A percentile compares a stretch with the other conserved stretches of the same genome.
phyloP scores from a whole-genome alignment of 2,329 filamentous ascomycete species.

The Monilinia aucupariae region DNA sequence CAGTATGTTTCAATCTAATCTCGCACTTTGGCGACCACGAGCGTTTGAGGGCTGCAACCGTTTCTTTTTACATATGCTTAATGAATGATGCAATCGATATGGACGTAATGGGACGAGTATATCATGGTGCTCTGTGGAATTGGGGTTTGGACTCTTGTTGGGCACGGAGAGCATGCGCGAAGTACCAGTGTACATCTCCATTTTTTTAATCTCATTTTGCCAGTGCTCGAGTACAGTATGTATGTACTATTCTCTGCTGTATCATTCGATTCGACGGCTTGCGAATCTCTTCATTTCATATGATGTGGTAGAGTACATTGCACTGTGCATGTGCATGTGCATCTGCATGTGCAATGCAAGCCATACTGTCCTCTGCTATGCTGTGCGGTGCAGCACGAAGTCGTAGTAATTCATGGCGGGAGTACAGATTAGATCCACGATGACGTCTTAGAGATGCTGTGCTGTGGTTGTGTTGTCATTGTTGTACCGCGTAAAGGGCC shows the following conservation, averaged over 20 bases:
- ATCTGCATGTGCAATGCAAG: too few species aligned
- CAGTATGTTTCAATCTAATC: slow-evolving; percentile 3
- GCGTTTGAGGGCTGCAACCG: not conserved
- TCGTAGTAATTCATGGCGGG: not conserved
- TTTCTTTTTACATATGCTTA: not conserved
- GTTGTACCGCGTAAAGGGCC: not conserved
- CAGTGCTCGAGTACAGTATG: too few species aligned
- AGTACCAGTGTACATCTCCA: not conserved
- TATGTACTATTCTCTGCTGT: not conserved
- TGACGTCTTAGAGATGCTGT: not conserved
- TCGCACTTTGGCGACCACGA: not conserved
- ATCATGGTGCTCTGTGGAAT: not conserved
- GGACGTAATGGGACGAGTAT: not conserved
- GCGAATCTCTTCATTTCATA: not conserved
- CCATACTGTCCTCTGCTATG: not conserved
- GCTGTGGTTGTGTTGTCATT: not conserved
- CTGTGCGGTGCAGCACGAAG: not conserved
- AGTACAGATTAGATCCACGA: not conserved
- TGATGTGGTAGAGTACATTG: not conserved
- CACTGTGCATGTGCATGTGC: not conserved
- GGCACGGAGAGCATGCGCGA: not conserved
- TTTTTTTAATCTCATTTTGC: not conserved
- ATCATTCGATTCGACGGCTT: not conserved
- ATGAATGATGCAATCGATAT: not conserved
- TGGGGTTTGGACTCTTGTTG: not conserved